phyloP scores from a whole-genome alignment of 2,329 filamentous ascomycete genomes.

The Colletotrichum australisinense region DNA sequence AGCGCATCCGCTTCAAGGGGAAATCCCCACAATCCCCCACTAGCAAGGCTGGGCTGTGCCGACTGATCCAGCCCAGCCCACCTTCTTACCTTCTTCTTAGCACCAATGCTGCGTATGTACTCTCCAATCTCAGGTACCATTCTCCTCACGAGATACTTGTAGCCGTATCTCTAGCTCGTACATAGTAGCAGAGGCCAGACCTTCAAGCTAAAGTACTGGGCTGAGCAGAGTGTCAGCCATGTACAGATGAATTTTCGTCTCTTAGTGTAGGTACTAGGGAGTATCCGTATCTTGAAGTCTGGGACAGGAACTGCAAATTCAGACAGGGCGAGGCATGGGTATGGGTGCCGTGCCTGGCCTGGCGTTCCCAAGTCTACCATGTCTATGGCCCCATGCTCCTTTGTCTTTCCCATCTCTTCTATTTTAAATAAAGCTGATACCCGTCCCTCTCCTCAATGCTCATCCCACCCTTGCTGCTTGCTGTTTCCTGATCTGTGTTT shows the following conservation, averaged over 20 bases:
- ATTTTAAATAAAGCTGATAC: background rate
- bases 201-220: background rate
- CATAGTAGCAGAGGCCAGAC: background rate
- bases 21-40: conserved; percentile 28
- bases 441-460: background rate
- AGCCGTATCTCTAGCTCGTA: background rate
- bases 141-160: background rate
- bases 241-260: background rate
- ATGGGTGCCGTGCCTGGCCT: background rate
- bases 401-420: background rate
- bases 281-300: no score
- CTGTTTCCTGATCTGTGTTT: background rate
- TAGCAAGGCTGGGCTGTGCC: conserved; percentile 33
- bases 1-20: conserved; percentile 22
- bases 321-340: background rate
- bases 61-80: conserved; percentile 28
- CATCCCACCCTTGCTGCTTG: background rate
- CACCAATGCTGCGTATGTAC: no score
- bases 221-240: background rate
- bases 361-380: background rate
- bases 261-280: no score
- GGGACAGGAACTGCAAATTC: background rate
- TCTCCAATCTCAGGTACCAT: no score
- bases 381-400: background rate
- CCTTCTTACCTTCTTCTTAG: no score